Base-by-base conservation (phyloP, 306 rosid species). In the Cicer pinnatifidum region DNA sequence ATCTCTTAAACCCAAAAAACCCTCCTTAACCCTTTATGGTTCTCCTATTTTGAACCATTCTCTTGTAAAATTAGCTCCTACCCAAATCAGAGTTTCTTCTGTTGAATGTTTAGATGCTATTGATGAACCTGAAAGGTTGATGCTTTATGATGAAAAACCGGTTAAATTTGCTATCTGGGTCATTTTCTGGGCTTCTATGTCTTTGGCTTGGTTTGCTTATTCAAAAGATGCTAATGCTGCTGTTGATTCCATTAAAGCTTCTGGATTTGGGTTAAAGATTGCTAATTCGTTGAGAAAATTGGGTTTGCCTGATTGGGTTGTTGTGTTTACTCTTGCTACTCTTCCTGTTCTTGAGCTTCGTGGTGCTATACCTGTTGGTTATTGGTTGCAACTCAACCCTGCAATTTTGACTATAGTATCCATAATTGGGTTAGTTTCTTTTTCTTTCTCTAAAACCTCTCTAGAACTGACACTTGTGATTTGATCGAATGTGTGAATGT, bases 331-430 rank as follows among this genome's bases (percentile, higher is more conserved):
- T 3, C 87, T 91, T 11, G 92, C 97, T 16, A 89, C 95, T 40
- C 97, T 91, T 85, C 98, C 97, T 13, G 84, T 94, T 48, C 89
- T 94, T 47, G 98, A 94, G 89, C 98, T 94, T 63, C 97, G 97
- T 61, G 97, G 96, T 50, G 98, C 98, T 54, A 91, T 94, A 51
- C 97, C 96, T 47, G 97, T 91, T 78, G 98, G 98, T 17, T 91
- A 91, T 15, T 91, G 97, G 97, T 19, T 94, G 96, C 88, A 88
- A 12, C 98, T 94, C 75, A 79, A 82, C 45, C 98, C 98, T 52
- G 37, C 51, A 10, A 51, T 63, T 68, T 75, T 94, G 15, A 91
- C 97, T 0, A 39, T 82, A 33, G 67, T 94, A 1, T 80, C 98
- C 4, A 87, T 91, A 77, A 77, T 91, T 57, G 97, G 98, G 98